Conservation (phyloP, 371 early-diverging fungal genomes). For the Mortierella sp. region DNA sequence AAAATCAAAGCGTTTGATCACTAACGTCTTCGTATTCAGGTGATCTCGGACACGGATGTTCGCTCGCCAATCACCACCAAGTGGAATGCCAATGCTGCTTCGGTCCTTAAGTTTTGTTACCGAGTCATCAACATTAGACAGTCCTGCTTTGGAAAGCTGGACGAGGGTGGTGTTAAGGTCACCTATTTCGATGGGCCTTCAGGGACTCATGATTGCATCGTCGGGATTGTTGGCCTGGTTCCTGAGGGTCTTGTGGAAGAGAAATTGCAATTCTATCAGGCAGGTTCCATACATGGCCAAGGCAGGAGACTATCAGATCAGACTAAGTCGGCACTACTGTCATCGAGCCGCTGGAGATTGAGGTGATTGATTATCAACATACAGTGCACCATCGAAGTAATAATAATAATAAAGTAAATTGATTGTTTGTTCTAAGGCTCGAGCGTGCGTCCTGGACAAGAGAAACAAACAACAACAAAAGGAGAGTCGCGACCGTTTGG, state of each 20-base stretch:
- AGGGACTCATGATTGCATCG: constrained; percentile 89
- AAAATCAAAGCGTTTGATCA: constrained; percentile 87
- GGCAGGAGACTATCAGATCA: constrained; percentile 89
- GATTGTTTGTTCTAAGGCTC: too few relatives aligned
- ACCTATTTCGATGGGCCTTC: constrained; percentile 93
- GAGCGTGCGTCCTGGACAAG: too few relatives aligned
- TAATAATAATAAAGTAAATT: too few relatives aligned
- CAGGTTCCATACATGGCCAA: constrained; percentile 96
- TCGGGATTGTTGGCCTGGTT: constrained; percentile 89
- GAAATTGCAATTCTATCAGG: constrained; percentile 88
- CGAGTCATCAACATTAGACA: constrained; percentile 79
- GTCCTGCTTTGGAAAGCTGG: constrained; percentile 88
- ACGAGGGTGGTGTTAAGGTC: constrained; percentile 93
- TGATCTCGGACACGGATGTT: constrained; percentile 90
- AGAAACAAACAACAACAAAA: too few relatives aligned
- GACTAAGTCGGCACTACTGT: constrained; percentile 59
- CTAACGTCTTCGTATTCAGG: constrained; percentile 96
- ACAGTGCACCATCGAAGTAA: too few relatives aligned
- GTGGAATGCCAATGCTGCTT: constrained; percentile 85
- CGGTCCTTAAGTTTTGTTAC: constrained; percentile 88
- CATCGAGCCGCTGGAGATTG: too few relatives aligned
- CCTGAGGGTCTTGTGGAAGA: constrained; percentile 92
- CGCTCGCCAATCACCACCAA: constrained; percentile 93
- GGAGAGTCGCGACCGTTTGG: too few relatives aligned
- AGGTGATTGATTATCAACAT: too few relatives aligned